Base-by-base conservation (phyloP, 306 rosid species). In the Elaeagnus macrophylla region DNA sequence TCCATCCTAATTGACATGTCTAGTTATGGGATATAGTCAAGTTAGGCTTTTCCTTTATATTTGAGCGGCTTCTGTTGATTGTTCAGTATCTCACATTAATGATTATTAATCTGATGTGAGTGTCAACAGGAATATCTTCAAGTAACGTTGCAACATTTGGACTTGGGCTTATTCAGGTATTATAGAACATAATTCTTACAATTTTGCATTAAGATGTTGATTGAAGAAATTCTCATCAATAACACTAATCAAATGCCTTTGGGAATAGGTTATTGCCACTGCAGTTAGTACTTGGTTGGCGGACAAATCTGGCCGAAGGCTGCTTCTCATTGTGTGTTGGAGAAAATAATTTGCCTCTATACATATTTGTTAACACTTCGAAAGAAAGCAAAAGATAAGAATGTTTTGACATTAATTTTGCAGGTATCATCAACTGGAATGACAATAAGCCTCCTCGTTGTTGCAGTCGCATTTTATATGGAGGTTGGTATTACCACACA, bases 251-350 rank as follows among this genome's bases (percentile, higher is more conserved):
- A 50, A 36, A 47, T 48, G 67, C 59, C 39, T 49, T 32, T 54
- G 56, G 38, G 60, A 53, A 51, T 67, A 87, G 94, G 89, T 87
- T 67, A 6, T 81, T 51, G 79, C 84, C 25, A 83, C 94, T 58
- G 94, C 78, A 59, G 6, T 87, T 47, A 16, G 94, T 32, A 83
- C 94, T 12, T 83, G 96, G 94, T 71, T 87, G 80, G 77, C 73
- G 46, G 96, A 87, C 80, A 81, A 67, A 81, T 71, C 81, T 59
- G 96, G 94, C 13, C 86, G 96, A 46, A 75, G 94, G 78, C 19
- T 79, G 57, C 94, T 87, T 46, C 73, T 87, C 47, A 75, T 81
- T 49, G 96, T 87, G 40, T 18, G 88, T 67, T 57, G 39, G 73
- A 58, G 59, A 6, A 7, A 1, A 12, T 40, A 36, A 14, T 48